Evolutionary conservation across 306 rosid species (phyloP), one percentile per base, ranked within the genome.

Genomic region (Medicago ruthenica): DNA sequence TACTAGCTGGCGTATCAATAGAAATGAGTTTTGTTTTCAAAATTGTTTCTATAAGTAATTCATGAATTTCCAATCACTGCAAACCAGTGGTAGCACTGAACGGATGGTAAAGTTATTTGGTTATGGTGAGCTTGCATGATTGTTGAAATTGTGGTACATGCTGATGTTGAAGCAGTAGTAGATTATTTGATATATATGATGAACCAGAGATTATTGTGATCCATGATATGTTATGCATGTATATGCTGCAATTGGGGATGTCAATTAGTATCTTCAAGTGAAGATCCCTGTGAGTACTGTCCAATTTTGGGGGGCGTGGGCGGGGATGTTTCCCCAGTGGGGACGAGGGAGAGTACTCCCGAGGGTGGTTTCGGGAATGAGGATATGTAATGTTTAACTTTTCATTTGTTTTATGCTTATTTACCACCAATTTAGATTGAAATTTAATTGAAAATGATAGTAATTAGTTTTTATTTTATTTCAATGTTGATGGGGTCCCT

Each of bases 71-170:
- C 53, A 44, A 31, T 21, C 70, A 44, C 42, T 61, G 9, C 48
- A 48, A 61, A 62, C 50, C 47, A 48, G 15, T 60, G 61, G 67
- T n/a, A 55, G 11, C 55, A 39, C 59, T 40, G 34, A 57, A 72
- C 1, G 24, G 16, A 62, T 16, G 10, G 22, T 34, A 41, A 10
- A 31, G 57, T 24, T 40, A 57, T 77, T 60, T 10, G 12, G 21
- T 73, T 59, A 22, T 63, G 77, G 41, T 10, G 20, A 4, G 65
- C 17, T 13, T 61, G 31, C 39, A 48, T 57, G 83, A 66, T 75
- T 78, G 39, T 24, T 72, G 60, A 18, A 48, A 20, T 74, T 75
- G 60, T 16, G 75, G 41, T 75, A 36, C 82, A 45, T 81, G 31
- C 72, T 50, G 50, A 47, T 77, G 22, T 72, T 60, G 50, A 55